Evolutionary conservation across 805 yeast species (phyloP), one percentile per base, ranked within the genome.

Genomic region (Sugiyamaella qingdaonensis): DNA sequence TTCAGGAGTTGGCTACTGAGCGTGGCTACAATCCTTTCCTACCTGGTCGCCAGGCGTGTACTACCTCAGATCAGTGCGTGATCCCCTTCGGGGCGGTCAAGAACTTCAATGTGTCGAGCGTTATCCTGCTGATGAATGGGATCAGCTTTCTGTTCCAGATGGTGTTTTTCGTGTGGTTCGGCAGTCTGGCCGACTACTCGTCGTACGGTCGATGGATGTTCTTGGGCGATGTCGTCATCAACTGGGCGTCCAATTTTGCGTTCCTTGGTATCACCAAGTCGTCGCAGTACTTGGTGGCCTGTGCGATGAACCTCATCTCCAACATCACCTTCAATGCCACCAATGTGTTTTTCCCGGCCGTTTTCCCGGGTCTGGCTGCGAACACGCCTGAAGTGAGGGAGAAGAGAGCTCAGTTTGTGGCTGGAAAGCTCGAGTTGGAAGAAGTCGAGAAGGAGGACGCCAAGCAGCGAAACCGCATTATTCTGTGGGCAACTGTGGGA

Each of bases 281-380:
- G 9, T 37, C 41, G 7, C 52, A 49, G 42, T 49, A 49, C 24
- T 29, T 35, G 27, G 36, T 32, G 13, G 52, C 43, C 19, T 44
- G 47, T 19, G 54, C 37, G 3, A 51, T 51, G 54, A 51, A 51
- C 34, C 36, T 51, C 33, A 51, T 51, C 34, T 51, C 54, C 10
- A 51, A 51, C 29, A 51, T 51, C 32, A 51, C 54, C n/a, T 51
- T 48, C 48, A 54, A 45, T 43, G 51, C 54, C 9, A 42, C 46
- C 29, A 54, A 37, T 19, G 50, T 46, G 37, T 54, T 54, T 31
- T 54, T 46, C 49, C 48, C 57, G 16, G 57, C 57, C 2, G 45
- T 54, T 31, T 54, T 54, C 54, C 57, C 57, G 16, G 31, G 54
- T 11, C 48, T 54, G 35, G 57, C 57, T 13, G 51, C 51, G 2